These are phyloP conservation scores for Panus rudis DNA, from an alignment of 768 basidiomycete species.

Conservation along the genomic window DNA sequence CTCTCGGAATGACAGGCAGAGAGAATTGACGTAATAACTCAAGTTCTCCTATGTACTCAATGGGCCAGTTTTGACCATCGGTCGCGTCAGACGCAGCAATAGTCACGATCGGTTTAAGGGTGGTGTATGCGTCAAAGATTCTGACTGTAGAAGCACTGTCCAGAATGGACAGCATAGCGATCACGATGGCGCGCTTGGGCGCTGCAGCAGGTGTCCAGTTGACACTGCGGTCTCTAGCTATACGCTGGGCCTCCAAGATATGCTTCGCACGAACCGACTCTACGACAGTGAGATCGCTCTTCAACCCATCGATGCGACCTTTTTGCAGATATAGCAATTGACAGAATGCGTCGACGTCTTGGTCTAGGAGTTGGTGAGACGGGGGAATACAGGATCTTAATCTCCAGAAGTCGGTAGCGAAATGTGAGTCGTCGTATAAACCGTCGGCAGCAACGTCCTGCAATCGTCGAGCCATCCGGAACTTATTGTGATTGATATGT, in stretches of 20 bases:
- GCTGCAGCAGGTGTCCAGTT: neutral
- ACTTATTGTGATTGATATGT: conserved; percentile 67
- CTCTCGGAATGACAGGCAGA: conserved; percentile 12
- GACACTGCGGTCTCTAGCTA: neutral
- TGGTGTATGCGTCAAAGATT: conserved; percentile 53
- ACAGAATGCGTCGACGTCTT: conserved; percentile 69
- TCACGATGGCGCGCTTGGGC: conserved; percentile 44
- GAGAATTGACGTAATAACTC: conserved; percentile 19
- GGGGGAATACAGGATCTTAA: conserved; percentile 72
- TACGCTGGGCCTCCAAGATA: neutral
- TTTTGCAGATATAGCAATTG: conserved; percentile 50
- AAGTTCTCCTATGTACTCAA: conserved; percentile 17
- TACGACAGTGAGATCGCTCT: conserved; percentile 29
- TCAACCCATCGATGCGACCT: conserved; percentile 58
- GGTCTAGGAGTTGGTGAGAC: conserved; percentile 44
- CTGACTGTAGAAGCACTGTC: conserved; percentile 41
- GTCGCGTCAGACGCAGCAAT: conserved; percentile 27
- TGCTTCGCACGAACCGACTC: conserved; percentile 1
- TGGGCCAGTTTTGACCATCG: conserved; percentile 26
- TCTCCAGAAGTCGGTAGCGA: conserved; percentile 74
- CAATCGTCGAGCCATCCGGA: conserved; percentile 65
- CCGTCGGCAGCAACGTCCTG: conserved; percentile 36
- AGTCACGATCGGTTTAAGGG: conserved; percentile 53
- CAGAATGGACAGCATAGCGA: conserved; percentile 51
- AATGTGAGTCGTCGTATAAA: conserved; percentile 36